phyloP scores from a whole-genome alignment of 495 filamentous ascomycete species.

The Parachaetomium inaequale region DNA sequence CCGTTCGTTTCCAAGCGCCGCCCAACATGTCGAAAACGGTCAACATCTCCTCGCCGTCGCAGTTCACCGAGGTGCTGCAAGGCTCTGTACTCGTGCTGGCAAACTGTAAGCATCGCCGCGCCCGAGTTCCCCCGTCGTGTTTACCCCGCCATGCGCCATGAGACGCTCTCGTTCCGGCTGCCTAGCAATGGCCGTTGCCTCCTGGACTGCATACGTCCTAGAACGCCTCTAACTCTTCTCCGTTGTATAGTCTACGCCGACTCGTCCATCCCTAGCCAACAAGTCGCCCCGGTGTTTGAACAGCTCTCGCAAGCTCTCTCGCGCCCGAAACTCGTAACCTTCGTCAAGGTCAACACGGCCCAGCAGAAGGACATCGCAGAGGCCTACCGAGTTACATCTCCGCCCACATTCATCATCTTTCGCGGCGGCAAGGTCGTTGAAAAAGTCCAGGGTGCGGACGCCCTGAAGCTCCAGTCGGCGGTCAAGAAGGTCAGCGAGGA shows the following conservation, averaged over 20 bases:
- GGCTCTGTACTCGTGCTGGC: slow-evolving; percentile 71
- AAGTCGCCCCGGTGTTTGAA: slow-evolving; percentile 80
- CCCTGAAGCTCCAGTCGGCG: slow-evolving; percentile 59
- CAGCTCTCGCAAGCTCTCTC: slow-evolving; percentile 69
- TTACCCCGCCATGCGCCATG: slow-evolving; percentile 25
- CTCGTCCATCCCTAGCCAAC: slow-evolving; percentile 82
- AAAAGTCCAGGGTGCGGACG: slow-evolving; percentile 71
- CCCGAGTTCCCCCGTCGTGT: background rate
- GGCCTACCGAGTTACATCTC: slow-evolving; percentile 65
- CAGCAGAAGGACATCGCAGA: slow-evolving; percentile 67
- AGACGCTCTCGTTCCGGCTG: no score
- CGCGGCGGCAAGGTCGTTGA: slow-evolving; percentile 61
- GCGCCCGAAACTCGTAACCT: slow-evolving; percentile 68
- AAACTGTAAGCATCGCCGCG: slow-evolving; percentile 64
- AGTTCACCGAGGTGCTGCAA: slow-evolving; percentile 66
- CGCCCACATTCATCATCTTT: slow-evolving; percentile 92
- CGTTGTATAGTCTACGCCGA: slow-evolving; percentile 74
- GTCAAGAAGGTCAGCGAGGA: slow-evolving; percentile 71
- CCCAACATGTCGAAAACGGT: slow-evolving; percentile 60
- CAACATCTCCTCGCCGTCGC: slow-evolving; percentile 64
- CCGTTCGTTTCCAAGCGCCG: background rate
- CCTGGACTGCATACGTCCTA: background rate
- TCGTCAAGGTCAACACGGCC: slow-evolving; percentile 84
- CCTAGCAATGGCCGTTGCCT: background rate
- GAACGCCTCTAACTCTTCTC: slow-evolving; percentile 15